Evolutionary conservation across 2,329 filamentous ascomycete species (phyloP).

Genomic region (Leptographium flavum): DNA sequence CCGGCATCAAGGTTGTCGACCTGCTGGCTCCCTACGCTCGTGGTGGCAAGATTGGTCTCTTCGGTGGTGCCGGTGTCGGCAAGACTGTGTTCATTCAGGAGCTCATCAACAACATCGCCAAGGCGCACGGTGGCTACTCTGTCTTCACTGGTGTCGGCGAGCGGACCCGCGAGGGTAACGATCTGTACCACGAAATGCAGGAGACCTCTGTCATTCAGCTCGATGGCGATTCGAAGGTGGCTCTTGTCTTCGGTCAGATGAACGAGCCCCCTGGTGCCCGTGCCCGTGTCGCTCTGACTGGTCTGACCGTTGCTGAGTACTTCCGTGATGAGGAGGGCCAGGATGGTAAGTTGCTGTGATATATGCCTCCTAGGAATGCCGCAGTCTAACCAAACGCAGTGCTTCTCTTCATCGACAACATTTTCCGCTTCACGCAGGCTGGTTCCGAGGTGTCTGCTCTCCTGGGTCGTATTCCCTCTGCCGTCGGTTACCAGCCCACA

Average conservation of each 20-base stretch:
- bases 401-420: slow-evolving; percentile 99
- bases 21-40: slow-evolving; percentile 96
- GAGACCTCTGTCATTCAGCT: slow-evolving; percentile 99
- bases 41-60: slow-evolving; percentile 99
- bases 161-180: slow-evolving; percentile 99
- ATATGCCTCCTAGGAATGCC: background rate
- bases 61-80: slow-evolving; percentile 99
- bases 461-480: slow-evolving; percentile 98
- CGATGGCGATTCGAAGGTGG: slow-evolving; percentile 98
- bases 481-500: slow-evolving; percentile 99
- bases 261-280: slow-evolving; percentile 99
- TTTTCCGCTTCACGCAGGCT: slow-evolving; percentile 99
- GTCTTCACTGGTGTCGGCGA: slow-evolving; percentile 99
- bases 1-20: slow-evolving; percentile 99
- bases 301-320: slow-evolving; percentile 66
- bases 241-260: slow-evolving; percentile 99
- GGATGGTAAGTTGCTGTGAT: slow-evolving; percentile 53
- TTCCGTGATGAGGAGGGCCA: slow-evolving; percentile 68
- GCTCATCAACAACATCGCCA: slow-evolving; percentile 99
- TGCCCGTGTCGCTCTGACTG: slow-evolving; percentile 98
- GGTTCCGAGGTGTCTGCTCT: slow-evolving; percentile 99
- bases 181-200: slow-evolving; percentile 99
- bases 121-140: slow-evolving; percentile 99
- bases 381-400: slow-evolving; percentile 31
- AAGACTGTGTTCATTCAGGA: slow-evolving; percentile 99